Conservation (phyloP, 495 filamentous ascomycete species). For the Immersiella caudata region DNA sequence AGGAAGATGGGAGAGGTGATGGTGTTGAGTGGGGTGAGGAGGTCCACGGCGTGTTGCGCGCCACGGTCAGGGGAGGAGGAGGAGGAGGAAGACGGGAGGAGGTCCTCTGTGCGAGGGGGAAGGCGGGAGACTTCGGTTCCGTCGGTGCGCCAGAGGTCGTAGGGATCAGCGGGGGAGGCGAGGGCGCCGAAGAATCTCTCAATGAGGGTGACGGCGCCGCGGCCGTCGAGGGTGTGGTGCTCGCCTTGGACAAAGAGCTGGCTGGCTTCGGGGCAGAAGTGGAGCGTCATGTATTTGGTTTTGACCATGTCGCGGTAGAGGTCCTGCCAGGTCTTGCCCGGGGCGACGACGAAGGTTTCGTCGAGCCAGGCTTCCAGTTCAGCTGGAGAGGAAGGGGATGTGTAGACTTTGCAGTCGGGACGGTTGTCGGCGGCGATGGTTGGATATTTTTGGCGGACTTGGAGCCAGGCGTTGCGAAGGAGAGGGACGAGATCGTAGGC, state of each 20-base stretch:
- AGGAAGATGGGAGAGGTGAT: slow-evolving; percentile 8
- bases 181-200: slow-evolving; percentile 16
- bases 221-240: slow-evolving; percentile 14
- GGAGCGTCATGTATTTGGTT: slow-evolving; percentile 12
- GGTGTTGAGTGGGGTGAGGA: slow-evolving; percentile 6
- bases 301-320: slow-evolving; percentile 11
- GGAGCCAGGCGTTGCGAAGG: slow-evolving; percentile 17
- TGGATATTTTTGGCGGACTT: slow-evolving; percentile 16
- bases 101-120: slow-evolving; percentile 17
- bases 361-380: slow-evolving; percentile 16
- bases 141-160: not conserved
- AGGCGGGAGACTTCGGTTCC: not conserved
- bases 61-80: not conserved
- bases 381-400: not conserved
- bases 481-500: not conserved
- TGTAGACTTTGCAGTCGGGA: slow-evolving; percentile 13
- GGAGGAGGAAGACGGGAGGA: not conserved
- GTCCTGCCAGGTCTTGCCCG: slow-evolving; percentile 2
- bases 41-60: slow-evolving; percentile 9
- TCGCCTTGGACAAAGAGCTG: slow-evolving; percentile 17
- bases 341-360: slow-evolving; percentile 12
- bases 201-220: slow-evolving; percentile 9
- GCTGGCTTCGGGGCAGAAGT: slow-evolving; percentile 11
- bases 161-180: not conserved
- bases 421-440: slow-evolving; percentile 16